Evolutionary conservation across 148 eudicot species (phyloP).

Genomic region (Polygonum aviculare): DNA sequence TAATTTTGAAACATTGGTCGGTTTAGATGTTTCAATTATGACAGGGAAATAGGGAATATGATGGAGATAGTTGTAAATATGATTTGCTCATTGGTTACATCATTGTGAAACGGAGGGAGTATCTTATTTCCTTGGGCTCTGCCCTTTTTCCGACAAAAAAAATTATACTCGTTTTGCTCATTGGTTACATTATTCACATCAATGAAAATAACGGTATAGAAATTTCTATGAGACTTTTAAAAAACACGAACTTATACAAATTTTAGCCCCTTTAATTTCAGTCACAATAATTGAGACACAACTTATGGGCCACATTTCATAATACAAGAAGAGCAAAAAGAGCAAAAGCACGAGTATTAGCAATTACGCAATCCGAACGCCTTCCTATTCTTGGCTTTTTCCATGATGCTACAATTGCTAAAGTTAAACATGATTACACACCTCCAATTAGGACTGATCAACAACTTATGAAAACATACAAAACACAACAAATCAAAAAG

Average conservation of each 20-base stretch:
- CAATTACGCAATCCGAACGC: background rate
- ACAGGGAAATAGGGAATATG: background rate
- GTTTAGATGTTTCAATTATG: too few species aligned
- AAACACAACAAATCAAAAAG: background rate
- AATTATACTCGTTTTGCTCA: too few species aligned
- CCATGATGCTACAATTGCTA: background rate
- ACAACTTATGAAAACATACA: background rate
- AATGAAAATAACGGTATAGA: too few species aligned
- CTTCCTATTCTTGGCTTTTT: background rate
- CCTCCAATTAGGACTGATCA: background rate
- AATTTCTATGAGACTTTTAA: too few species aligned
- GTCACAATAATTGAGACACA: background rate
- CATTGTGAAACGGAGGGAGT: too few species aligned
- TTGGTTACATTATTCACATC: too few species aligned
- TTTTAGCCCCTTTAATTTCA: background rate
- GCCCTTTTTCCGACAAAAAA: too few species aligned
- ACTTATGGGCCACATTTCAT: background rate
- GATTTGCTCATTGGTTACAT: background rate
- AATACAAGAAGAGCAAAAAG: background rate
- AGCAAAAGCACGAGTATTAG: background rate
- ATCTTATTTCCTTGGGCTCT: too few species aligned
- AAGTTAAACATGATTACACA: constrained; percentile 2
- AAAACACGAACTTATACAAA: background rate
- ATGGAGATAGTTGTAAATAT: background rate
- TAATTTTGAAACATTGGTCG: too few species aligned